Conservation (phyloP, 148 eudicot species). For the Pharnaceum exiguum region DNA sequence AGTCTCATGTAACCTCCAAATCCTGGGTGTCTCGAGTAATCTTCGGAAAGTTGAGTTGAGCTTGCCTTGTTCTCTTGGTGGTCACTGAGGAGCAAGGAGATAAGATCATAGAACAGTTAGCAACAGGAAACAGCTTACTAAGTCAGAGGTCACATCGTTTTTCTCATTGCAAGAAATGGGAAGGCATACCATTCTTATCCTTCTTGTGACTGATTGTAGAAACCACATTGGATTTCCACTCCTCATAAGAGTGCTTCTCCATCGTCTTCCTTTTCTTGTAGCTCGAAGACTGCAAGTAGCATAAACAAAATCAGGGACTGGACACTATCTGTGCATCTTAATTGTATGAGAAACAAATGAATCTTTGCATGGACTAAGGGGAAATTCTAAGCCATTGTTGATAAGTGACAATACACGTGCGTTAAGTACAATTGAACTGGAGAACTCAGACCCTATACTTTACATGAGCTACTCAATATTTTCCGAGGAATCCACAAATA, state of each 20-base stretch:
- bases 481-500: too few species aligned
- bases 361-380: too few species aligned
- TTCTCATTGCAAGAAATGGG: neutral
- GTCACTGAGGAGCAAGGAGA: constrained; percentile 32
- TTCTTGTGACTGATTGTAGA: constrained; percentile 45
- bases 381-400: too few species aligned
- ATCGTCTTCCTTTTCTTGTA: constrained; percentile 67
- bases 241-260: constrained; percentile 61
- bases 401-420: too few species aligned
- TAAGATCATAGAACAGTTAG: neutral
- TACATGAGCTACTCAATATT: too few species aligned
- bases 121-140: neutral
- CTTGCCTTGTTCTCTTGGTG: constrained; percentile 55
- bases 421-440: too few species aligned
- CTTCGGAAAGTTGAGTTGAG: constrained; percentile 45
- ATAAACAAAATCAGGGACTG: neutral
- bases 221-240: constrained; percentile 79
- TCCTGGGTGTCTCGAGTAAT: constrained; percentile 29
- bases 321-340: neutral
- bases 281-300: constrained; percentile 50
- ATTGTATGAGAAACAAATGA: too few species aligned
- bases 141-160: neutral
- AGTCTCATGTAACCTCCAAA: constrained; percentile 33
- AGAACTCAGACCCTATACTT: too few species aligned
- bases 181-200: constrained; percentile 29